A percentile compares a stretch with the other conserved stretches of the same genome.
These are phyloP conservation scores for Huntiella omanensis DNA, from an alignment of 2,329 filamentous ascomycete species.

Conservation along the genomic window DNA sequence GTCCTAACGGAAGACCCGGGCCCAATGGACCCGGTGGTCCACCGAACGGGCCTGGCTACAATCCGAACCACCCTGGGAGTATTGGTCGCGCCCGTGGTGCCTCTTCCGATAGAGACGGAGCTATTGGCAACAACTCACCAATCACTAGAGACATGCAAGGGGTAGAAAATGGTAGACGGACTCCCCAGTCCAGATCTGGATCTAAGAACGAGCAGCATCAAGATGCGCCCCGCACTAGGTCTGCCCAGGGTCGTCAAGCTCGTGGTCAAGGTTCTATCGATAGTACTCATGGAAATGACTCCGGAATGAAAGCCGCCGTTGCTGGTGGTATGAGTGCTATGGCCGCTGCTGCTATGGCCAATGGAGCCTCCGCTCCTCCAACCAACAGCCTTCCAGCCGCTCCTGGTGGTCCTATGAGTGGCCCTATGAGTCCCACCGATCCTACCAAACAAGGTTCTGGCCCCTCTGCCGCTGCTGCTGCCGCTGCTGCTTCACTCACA, in stretches of 20 bases:
- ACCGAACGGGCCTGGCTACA: conserved; percentile 19
- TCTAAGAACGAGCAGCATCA: conserved; percentile 8
- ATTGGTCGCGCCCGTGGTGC: conserved; percentile 28
- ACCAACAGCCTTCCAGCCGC: conserved; percentile 5
- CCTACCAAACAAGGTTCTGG: background rate
- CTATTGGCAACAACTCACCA: conserved; percentile 7
- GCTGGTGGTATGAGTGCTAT: conserved; percentile 22
- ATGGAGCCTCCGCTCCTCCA: conserved; percentile 4
- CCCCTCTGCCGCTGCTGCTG: conserved; percentile 11
- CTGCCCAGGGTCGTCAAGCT: conserved; percentile 7
- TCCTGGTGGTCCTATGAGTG: background rate
- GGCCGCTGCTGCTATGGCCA: conserved; percentile 5
- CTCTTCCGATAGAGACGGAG: conserved; percentile 26
- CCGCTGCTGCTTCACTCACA: conserved; percentile 36
- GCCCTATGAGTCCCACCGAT: conserved; percentile 6
- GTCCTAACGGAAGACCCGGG: conserved; percentile 4
- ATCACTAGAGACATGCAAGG: background rate
- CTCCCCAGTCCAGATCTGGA: conserved; percentile 9
- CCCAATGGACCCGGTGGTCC: conserved; percentile 25
- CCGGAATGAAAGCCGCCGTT: conserved; percentile 25
- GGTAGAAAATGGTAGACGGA: conserved; percentile 5
- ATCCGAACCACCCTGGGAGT: conserved; percentile 20
- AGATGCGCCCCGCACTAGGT: conserved; percentile 8
- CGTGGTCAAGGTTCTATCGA: conserved; percentile 50
- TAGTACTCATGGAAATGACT: conserved; percentile 36